phyloP scores from a whole-genome alignment of 805 yeast genomes.

The Metschnikowia anglica region DNA sequence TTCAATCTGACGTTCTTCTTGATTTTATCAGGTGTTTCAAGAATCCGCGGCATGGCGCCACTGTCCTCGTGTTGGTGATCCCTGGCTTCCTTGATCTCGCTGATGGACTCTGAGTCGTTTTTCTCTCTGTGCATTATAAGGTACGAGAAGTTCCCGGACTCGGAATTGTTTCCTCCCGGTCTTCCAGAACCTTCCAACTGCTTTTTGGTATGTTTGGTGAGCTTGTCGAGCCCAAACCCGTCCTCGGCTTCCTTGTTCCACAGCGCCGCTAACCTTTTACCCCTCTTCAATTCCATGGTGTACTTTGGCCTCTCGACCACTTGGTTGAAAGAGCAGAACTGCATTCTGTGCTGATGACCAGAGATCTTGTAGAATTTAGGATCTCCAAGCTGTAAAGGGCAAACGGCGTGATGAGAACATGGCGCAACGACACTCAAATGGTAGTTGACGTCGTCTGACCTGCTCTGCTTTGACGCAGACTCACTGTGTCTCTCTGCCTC shows the following conservation, averaged over 20 bases:
- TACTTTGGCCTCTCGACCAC: constrained; percentile 75
- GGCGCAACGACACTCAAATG: constrained; percentile 79
- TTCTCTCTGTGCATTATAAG: constrained; percentile 63
- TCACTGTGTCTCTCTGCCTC: constrained; percentile 15
- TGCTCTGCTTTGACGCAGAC: not conserved
- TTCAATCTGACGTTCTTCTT: constrained; percentile 81
- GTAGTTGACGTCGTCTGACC: constrained; percentile 36
- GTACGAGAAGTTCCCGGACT: constrained; percentile 71
- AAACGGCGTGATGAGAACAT: constrained; percentile 80
- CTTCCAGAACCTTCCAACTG: constrained; percentile 74
- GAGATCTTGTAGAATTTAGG: constrained; percentile 61
- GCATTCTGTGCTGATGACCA: constrained; percentile 56
- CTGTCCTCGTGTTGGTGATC: constrained; percentile 26
- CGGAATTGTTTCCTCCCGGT: constrained; percentile 66
- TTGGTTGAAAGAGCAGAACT: constrained; percentile 75
- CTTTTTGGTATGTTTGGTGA: constrained; percentile 28
- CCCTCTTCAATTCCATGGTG: constrained; percentile 81
- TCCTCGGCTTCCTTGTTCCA: constrained; percentile 64
- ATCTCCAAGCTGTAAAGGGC: constrained; percentile 81
- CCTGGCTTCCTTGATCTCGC: constrained; percentile 40
- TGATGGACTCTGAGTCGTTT: constrained; percentile 42
- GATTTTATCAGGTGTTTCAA: constrained; percentile 69
- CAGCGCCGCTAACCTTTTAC: constrained; percentile 64
- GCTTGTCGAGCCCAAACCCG: constrained; percentile 51
- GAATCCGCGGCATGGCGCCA: constrained; percentile 65